These are phyloP conservation scores for Penicillium sp. DNA, from an alignment of 2,329 filamentous ascomycete genomes.

Conservation along the genomic window DNA sequence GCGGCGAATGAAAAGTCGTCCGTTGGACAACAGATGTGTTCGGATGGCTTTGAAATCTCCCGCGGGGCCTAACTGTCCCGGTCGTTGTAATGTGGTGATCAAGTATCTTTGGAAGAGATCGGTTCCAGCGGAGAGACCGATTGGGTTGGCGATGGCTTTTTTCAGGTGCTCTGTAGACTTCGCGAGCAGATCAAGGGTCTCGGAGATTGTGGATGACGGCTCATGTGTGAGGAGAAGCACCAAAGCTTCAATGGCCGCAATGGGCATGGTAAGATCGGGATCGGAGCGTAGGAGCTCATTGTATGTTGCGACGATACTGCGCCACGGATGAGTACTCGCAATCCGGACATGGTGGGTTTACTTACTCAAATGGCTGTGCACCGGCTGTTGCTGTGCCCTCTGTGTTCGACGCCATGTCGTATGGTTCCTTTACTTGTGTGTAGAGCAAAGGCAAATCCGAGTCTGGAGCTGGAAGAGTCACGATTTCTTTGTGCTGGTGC, in stretches of 20 bases:
- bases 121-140: slow-evolving; percentile 88
- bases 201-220: slow-evolving; percentile 82
- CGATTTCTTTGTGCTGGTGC: slow-evolving; percentile 19
- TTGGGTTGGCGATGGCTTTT: slow-evolving; percentile 76
- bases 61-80: slow-evolving; percentile 50
- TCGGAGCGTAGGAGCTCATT: slow-evolving; percentile 65
- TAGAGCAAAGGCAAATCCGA: slow-evolving; percentile 2
- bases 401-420: slow-evolving; percentile 32
- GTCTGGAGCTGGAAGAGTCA: slow-evolving; percentile 19
- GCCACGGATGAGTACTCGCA: slow-evolving; percentile 18
- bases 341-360: not conserved
- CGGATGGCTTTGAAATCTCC: slow-evolving; percentile 80
- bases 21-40: slow-evolving; percentile 80
- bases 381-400: slow-evolving; percentile 19
- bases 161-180: slow-evolving; percentile 76
- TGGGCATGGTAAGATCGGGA: slow-evolving; percentile 87
- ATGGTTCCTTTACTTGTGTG: not conserved
- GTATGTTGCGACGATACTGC: slow-evolving; percentile 65
- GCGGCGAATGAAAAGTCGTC: slow-evolving; percentile 78
- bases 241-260: slow-evolving; percentile 89
- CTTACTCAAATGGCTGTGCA: slow-evolving; percentile 42
- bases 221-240: slow-evolving; percentile 81
- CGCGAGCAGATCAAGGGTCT: slow-evolving; percentile 84
- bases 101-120: slow-evolving; percentile 95
- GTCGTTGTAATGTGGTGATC: slow-evolving; percentile 66